These are phyloP conservation scores for Arachis stenosperma DNA, from an alignment of 306 rosid species.

Conservation along the genomic window DNA sequence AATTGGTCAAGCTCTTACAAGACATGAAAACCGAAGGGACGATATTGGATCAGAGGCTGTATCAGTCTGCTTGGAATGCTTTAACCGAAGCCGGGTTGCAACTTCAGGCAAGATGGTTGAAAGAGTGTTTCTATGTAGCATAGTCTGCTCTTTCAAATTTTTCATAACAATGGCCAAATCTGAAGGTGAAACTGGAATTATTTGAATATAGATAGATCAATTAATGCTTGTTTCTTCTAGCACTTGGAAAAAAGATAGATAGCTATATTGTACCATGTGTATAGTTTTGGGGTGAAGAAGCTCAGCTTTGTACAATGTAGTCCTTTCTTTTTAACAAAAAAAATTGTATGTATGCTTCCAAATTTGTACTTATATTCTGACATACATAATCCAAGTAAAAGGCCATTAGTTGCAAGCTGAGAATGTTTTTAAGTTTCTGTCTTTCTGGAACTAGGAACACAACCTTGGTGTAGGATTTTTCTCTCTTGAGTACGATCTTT, in stretches of 20 bases:
- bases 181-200: slow-evolving; percentile 7
- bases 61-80: slow-evolving; percentile 67
- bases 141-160: slow-evolving; percentile 17
- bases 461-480: no score
- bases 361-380: slow-evolving; percentile 28
- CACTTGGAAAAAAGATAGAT: slow-evolving; percentile 2
- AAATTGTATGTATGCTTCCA: slow-evolving; percentile 9
- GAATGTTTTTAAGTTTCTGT: not conserved
- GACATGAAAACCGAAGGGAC: slow-evolving; percentile 75
- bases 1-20: slow-evolving; percentile 63
- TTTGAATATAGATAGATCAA: slow-evolving; percentile 10
- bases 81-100: slow-evolving; percentile 71
- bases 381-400: slow-evolving; percentile 15
- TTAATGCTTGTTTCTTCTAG: slow-evolving; percentile 14
- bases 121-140: slow-evolving; percentile 45
- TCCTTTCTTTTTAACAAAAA: not conserved
- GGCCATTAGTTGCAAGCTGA: not conserved
- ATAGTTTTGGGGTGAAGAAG: slow-evolving; percentile 23
- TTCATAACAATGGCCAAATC: slow-evolving; percentile 4
- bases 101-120: slow-evolving; percentile 61
- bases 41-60: slow-evolving; percentile 63
- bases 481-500: no score
- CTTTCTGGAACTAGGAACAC: not conserved
- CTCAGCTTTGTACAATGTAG: slow-evolving; percentile 25
- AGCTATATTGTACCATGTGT: slow-evolving; percentile 4